A percentile compares a stretch with the other conserved stretches of the same genome.
These are phyloP conservation scores for Malassezia slooffiae DNA, from an alignment of 1,284 basidiomycete species.

Conservation along the genomic window DNA sequence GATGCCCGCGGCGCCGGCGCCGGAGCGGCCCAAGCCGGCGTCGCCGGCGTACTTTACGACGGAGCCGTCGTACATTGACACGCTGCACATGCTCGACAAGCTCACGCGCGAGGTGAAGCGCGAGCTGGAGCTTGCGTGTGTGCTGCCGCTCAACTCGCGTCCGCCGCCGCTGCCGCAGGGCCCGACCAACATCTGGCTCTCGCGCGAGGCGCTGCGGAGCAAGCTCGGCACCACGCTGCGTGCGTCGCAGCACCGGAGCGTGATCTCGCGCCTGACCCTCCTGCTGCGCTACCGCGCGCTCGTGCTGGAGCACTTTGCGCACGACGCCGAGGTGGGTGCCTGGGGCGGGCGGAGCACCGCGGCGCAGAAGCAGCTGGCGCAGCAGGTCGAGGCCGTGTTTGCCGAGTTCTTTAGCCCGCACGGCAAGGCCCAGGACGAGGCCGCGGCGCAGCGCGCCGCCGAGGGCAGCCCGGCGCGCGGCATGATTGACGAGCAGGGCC, in stretches of 20 bases:
- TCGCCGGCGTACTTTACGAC: slow-evolving; percentile 79
- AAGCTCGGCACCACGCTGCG: slow-evolving; percentile 58
- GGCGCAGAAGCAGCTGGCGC: slow-evolving; percentile 13
- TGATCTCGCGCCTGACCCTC: slow-evolving; percentile 59
- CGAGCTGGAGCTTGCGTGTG: slow-evolving; percentile 58
- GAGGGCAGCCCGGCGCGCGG: slow-evolving; percentile 9
- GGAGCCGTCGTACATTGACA: slow-evolving; percentile 65
- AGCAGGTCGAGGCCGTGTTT: slow-evolving; percentile 22
- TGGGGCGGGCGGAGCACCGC: slow-evolving; percentile 3
- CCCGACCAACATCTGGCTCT: slow-evolving; percentile 54
- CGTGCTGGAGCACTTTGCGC: slow-evolving; percentile 15
- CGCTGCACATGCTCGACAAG: slow-evolving; percentile 59
- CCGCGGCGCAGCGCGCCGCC: background rate
- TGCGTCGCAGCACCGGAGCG: slow-evolving; percentile 61
- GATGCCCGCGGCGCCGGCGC: slow-evolving; percentile 3
- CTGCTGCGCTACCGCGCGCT: slow-evolving; percentile 61
- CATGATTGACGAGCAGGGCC: slow-evolving; percentile 21
- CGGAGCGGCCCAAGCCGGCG: slow-evolving; percentile 44
- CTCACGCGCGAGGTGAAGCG: slow-evolving; percentile 56
- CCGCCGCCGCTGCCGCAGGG: slow-evolving; percentile 46
- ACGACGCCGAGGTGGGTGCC: background rate
- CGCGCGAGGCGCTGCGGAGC: slow-evolving; percentile 54
- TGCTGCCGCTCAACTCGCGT: slow-evolving; percentile 65
- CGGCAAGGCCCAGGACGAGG: slow-evolving; percentile 16
- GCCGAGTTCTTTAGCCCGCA: slow-evolving; percentile 25